These are phyloP conservation scores for Colletotrichum sp. DNA, from an alignment of 2,329 filamentous ascomycete genomes.

Conservation along the genomic window DNA sequence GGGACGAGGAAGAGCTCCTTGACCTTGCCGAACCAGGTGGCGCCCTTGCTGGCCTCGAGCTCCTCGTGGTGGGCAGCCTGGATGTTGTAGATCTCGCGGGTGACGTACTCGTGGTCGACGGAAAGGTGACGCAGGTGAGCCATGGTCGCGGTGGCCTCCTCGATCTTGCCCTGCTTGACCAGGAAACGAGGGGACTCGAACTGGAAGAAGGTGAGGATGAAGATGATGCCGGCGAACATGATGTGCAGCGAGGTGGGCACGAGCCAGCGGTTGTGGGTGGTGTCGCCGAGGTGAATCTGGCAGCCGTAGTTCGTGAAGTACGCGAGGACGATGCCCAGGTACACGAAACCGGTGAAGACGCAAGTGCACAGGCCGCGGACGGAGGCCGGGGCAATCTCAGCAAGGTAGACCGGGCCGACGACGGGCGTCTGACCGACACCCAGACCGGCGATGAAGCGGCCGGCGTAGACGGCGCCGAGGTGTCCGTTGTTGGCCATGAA, in stretches of 20 bases:
- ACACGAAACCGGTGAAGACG: constrained; percentile 61
- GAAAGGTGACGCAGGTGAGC: constrained; percentile 64
- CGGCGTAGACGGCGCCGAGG: constrained; percentile 65
- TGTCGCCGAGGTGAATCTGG: constrained; percentile 51
- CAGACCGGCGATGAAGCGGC: constrained; percentile 69
- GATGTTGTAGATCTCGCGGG: constrained; percentile 68
- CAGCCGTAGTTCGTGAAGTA: constrained; percentile 77
- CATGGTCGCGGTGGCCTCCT: constrained; percentile 62
- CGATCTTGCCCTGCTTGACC: constrained; percentile 66
- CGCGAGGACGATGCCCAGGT: constrained; percentile 77
- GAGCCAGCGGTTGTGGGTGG: constrained; percentile 59
- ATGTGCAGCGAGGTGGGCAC: constrained; percentile 78
- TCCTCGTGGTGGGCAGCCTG: constrained; percentile 71
- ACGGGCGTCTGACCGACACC: constrained; percentile 72
- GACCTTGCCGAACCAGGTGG: constrained; percentile 67
- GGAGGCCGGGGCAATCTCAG: constrained; percentile 72
- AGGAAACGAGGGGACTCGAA: constrained; percentile 75
- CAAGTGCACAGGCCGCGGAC: constrained; percentile 76
- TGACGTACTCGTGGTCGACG: constrained; percentile 64
- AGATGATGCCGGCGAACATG: constrained; percentile 77
- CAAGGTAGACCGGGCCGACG: constrained; percentile 73
- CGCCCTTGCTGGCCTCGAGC: constrained; percentile 71
- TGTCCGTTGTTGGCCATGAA: constrained; percentile 63
- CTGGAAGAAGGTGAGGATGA: constrained; percentile 71
- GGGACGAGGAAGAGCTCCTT: constrained; percentile 72